Evolutionary conservation across 305 asterid species (phyloP), one percentile per base, ranked within the genome.

Genomic region (Euphrasia arctica): DNA sequence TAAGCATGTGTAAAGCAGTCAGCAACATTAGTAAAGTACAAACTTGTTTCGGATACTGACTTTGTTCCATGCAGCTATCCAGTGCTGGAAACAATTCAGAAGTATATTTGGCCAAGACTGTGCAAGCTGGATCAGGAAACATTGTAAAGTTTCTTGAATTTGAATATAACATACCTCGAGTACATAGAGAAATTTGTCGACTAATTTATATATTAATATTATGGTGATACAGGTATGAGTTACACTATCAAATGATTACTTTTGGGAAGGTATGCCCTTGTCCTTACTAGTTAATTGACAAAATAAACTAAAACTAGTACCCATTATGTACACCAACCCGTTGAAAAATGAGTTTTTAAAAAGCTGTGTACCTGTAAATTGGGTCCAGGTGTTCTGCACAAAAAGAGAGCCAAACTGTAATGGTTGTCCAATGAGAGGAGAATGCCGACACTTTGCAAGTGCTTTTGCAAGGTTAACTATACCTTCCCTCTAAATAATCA

Each of bases 181-280:
- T 54, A 66, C 60, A 51, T 39, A 12, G 12, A 39, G 22, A 4
- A 31, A 76, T 62, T 56, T 55, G 58, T 63, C 62, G 34, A 63
- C 79, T 78, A 56, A 82, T 69, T 72, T 58, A 66, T 64, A 18
- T 18, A 18, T 18, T 18, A 18, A 43, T 73, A 39, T 58, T 34
- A 13, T 41, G 14, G 10, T 60, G 22, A 32, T 65, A 64, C 60
- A 81, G 83, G 69, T 81, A 81, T 72, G 84, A 81, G 58, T 66
- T 81, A 55, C 82, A 81, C 62, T 77, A 73, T 65, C 82, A 78
- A 39, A 64, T 81, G 69, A 78, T 81, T 54, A 74, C 84, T 9
- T 78, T 74, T 8, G 87, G 75, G 54, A 81, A 81, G 82, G 84
- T 76, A 61, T 25, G 80, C 47, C 71, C 54, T 58, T 64, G 58